Conservation (phyloP, 164 flowering plant genomes). For the Nymphaea colorata region DNA sequence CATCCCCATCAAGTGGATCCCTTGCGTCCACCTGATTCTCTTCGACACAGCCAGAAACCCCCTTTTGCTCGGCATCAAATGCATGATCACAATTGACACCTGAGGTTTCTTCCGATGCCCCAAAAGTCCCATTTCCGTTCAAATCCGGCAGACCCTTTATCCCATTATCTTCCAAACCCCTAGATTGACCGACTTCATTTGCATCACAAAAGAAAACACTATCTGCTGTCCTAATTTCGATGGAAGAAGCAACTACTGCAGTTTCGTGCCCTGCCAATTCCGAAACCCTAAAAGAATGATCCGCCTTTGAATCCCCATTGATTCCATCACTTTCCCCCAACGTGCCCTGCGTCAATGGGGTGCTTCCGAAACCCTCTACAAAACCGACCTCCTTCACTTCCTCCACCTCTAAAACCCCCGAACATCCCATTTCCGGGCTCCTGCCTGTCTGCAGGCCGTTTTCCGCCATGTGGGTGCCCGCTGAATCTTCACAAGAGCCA, state of each 20-base stretch:
- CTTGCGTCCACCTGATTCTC: no score
- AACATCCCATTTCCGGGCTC: conserved; percentile 1
- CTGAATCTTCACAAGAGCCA: conserved; percentile 13
- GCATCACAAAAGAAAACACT: background rate
- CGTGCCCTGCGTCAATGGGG: background rate
- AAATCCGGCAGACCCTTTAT: background rate
- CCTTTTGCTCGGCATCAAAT: no score
- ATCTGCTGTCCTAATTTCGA: background rate
- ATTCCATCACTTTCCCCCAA: background rate
- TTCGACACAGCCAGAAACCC: no score
- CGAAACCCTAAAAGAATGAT: background rate
- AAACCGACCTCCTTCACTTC: conserved; percentile 1
- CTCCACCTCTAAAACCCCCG: background rate
- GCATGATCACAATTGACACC: no score
- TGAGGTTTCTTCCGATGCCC: background rate
- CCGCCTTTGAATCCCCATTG: background rate
- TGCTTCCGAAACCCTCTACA: background rate
- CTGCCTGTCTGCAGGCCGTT: conserved; percentile 3
- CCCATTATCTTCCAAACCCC: background rate
- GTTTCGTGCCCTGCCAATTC: background rate
- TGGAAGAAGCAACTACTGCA: background rate
- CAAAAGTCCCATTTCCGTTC: background rate
- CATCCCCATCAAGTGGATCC: no score
- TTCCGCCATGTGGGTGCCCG: conserved; percentile 5
- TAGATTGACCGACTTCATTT: background rate